A percentile compares a stretch with the other conserved stretches of the same genome.
These are phyloP conservation scores for Rhododendron henanense DNA, from an alignment of 148 eudicot genomes.

Conservation along the genomic window DNA sequence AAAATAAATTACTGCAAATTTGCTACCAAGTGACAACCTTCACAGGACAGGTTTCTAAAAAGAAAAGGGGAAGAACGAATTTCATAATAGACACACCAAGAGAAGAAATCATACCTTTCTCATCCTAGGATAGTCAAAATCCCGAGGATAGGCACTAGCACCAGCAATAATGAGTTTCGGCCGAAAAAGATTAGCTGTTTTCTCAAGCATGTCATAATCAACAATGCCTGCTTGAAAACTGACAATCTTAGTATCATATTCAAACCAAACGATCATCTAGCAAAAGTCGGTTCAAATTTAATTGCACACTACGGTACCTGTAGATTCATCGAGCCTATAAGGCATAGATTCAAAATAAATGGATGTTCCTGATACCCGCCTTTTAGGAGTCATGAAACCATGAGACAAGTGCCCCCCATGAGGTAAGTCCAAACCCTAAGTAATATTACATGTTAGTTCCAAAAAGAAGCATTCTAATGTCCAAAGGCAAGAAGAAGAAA, in stretches of 20 bases:
- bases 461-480: not conserved
- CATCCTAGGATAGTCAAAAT: constrained; percentile 91
- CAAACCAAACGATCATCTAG: not conserved
- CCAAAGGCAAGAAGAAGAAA: not conserved
- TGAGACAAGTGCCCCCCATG: constrained; percentile 94
- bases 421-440: constrained; percentile 83
- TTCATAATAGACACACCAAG: not conserved
- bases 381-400: constrained; percentile 89
- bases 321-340: constrained; percentile 80
- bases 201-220: constrained; percentile 94
- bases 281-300: not conserved
- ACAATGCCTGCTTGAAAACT: constrained; percentile 48
- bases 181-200: constrained; percentile 73
- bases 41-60: not conserved
- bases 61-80: not conserved
- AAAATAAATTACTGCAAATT: too few species aligned
- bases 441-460: constrained; percentile 1
- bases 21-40: not conserved
- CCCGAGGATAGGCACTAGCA: constrained; percentile 94
- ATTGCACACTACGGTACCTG: constrained; percentile 38
- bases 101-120: constrained; percentile 50
- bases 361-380: constrained; percentile 87
- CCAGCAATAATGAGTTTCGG: constrained; percentile 94
- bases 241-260: not conserved
- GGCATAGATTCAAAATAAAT: constrained; percentile 95